Conservation (phyloP, 768 basidiomycete species). For the Tubosaeta sp. region DNA sequence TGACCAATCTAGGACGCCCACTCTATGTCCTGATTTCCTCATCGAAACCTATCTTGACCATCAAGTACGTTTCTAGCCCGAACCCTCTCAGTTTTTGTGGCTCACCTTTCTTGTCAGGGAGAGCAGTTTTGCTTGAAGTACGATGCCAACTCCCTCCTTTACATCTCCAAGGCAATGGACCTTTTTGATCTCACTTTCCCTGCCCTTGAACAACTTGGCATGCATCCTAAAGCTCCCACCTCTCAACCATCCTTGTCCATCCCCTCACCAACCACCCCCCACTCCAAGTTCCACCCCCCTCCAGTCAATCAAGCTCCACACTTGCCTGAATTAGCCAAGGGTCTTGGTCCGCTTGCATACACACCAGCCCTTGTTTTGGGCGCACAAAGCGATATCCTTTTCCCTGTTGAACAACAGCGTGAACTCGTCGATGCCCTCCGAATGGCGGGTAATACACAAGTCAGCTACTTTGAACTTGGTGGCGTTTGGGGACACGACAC, state of each 20-base stretch:
- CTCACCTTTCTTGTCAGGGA: conserved; percentile 47
- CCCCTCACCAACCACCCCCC: conserved; percentile 35
- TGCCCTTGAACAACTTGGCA: conserved; percentile 63
- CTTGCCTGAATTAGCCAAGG: conserved; percentile 70
- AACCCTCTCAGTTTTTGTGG: not conserved
- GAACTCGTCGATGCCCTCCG: conserved; percentile 91
- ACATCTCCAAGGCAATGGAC: conserved; percentile 99
- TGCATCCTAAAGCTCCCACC: conserved; percentile 33
- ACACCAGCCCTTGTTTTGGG: conserved; percentile 87
- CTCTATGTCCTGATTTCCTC: conserved; percentile 93
- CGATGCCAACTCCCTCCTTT: conserved; percentile 98
- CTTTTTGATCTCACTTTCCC: conserved; percentile 91
- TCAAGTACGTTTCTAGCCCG: conserved; percentile 40
- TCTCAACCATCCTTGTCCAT: conserved; percentile 16
- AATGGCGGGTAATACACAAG: conserved; percentile 81
- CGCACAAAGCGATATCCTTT: conserved; percentile 94
- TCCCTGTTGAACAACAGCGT: conserved; percentile 95
- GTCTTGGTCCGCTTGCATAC: conserved; percentile 66
- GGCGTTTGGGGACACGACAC: conserved; percentile 99
- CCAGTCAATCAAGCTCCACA: conserved; percentile 71
- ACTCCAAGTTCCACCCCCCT: conserved; percentile 68
- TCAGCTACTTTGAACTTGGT: conserved; percentile 95
- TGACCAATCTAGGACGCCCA: conserved; percentile 44
- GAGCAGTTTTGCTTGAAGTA: conserved; percentile 98
- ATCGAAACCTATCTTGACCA: conserved; percentile 99